Base-by-base conservation (phyloP, 495 filamentous ascomycete genomes). In the Hypomontagnella submonticulosa region DNA sequence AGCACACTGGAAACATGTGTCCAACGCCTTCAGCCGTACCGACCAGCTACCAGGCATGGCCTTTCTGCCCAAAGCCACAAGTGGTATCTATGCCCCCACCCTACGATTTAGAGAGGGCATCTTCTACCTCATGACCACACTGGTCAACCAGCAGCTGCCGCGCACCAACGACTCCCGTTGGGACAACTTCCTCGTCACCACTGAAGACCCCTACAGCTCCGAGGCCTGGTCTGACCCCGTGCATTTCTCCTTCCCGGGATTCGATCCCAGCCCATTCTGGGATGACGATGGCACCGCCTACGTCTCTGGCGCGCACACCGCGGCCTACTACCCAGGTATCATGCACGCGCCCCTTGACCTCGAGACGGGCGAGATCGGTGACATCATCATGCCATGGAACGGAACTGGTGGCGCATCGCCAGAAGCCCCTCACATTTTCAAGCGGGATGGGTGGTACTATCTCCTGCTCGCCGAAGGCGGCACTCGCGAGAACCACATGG, bases 381-480 rank as follows among this genome's bases (percentile, higher is more conserved):
- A 47, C 4, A 42, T 46, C 13, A 54, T 38, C 16, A 32, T 47
- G 18, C 75, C 85, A 48, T 81, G 81, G 63, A 81, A 80, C 47
- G 85, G 82, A 0, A 77, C 73, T 18, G 69, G 74, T 12, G 80
- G 77, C 0, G 68, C 76, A 1, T 77, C 77, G 0, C 77, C 83
- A 0, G 84, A 87, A 71, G 84, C 83, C 4, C 84, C 85, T 0
- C 85, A 85, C 55, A 77, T 86, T 32, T 83, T 81, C 65, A 78
- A 79, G 42, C 81, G 81, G 12, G 82, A 81, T 42, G 77, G 71
- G 1, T 85, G 79, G 55, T 85, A 83, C 64, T 87, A 86, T 57
- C 75, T 86, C 12, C 75, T 87, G 37, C 80, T 81, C 4, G 82
- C 82, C 0, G 84, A 87, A 68, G 85, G 84, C 0, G 84, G 84